phyloP scores from a whole-genome alignment of 805 yeast species.

The Kodamaea nitidulidarum region DNA sequence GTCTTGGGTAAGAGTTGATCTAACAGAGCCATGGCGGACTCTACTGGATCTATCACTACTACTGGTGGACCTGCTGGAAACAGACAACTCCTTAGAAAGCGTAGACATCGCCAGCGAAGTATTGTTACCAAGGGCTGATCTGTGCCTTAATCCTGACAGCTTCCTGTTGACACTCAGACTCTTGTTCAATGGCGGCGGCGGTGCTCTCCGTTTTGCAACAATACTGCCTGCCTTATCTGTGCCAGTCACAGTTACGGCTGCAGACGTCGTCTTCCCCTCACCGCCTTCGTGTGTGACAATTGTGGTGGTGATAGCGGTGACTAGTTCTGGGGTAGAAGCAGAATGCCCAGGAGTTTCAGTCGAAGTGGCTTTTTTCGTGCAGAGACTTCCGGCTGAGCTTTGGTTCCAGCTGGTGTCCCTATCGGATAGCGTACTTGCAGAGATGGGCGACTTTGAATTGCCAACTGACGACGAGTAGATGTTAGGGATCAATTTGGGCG shows the following conservation, averaged over 20 bases:
- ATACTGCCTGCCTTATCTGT: slow-evolving; percentile 27
- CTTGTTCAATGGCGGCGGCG: slow-evolving; percentile 54
- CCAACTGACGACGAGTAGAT: slow-evolving; percentile 32
- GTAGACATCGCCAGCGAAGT: slow-evolving; percentile 4
- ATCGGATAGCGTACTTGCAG: slow-evolving; percentile 29
- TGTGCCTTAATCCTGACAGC: slow-evolving; percentile 7
- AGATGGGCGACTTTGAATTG: slow-evolving; percentile 32
- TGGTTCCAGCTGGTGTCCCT: neutral
- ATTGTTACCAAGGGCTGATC: neutral
- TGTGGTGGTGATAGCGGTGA: neutral
- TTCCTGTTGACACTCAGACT: slow-evolving; percentile 13
- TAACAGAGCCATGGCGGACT: slow-evolving; percentile 2
- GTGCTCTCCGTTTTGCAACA: slow-evolving; percentile 68
- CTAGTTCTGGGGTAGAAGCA: neutral
- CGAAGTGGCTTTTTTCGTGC: neutral
- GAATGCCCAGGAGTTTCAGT: too few species aligned
- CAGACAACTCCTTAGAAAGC: slow-evolving; percentile 7
- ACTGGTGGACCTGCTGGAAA: slow-evolving; percentile 13
- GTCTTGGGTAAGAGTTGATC: slow-evolving; percentile 10
- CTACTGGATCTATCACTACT: slow-evolving; percentile 5
- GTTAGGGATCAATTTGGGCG: slow-evolving; percentile 35
- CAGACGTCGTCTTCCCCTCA: neutral
- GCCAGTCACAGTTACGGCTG: neutral
- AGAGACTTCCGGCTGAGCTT: neutral
- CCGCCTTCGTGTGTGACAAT: neutral